phyloP scores from a whole-genome alignment of 208 protist species.

The Crithidia expoeki region DNA sequence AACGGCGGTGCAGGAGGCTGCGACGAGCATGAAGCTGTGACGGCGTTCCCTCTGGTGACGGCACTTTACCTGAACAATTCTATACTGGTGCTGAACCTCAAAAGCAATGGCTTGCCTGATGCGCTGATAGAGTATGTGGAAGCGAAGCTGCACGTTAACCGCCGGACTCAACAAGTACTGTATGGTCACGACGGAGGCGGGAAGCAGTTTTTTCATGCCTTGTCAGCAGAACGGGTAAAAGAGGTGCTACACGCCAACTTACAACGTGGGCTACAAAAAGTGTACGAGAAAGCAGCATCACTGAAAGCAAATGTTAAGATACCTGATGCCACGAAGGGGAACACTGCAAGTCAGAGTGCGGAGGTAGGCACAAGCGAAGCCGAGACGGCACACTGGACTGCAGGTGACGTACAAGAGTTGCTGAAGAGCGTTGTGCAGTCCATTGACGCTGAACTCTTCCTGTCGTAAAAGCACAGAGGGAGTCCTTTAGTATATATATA shows the following conservation, averaged over 20 bases:
- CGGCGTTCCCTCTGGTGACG: slow-evolving; percentile 52
- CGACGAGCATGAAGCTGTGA: slow-evolving; percentile 8
- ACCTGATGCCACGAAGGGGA: background rate
- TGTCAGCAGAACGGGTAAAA: background rate
- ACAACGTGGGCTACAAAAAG: background rate
- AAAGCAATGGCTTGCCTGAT: slow-evolving; percentile 45
- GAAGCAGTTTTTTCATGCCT: background rate
- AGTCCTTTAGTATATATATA: too few species aligned
- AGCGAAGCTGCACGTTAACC: slow-evolving; percentile 65
- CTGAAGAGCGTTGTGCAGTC: background rate
- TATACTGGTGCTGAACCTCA: slow-evolving; percentile 37
- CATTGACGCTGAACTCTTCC: background rate
- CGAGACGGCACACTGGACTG: background rate
- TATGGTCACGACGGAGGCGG: background rate
- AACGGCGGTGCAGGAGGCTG: background rate
- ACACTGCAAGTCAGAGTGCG: background rate
- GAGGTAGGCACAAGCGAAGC: background rate
- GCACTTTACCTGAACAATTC: slow-evolving; percentile 69
- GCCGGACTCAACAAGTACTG: slow-evolving; percentile 2
- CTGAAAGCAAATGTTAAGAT: background rate
- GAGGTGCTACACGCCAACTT: background rate
- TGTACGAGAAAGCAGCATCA: background rate
- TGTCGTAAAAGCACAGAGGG: background rate
- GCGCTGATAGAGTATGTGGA: slow-evolving; percentile 49
- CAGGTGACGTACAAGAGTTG: background rate